These are phyloP conservation scores for Bathelium albidoporum DNA, from an alignment of 495 filamentous ascomycete genomes.

Conservation along the genomic window DNA sequence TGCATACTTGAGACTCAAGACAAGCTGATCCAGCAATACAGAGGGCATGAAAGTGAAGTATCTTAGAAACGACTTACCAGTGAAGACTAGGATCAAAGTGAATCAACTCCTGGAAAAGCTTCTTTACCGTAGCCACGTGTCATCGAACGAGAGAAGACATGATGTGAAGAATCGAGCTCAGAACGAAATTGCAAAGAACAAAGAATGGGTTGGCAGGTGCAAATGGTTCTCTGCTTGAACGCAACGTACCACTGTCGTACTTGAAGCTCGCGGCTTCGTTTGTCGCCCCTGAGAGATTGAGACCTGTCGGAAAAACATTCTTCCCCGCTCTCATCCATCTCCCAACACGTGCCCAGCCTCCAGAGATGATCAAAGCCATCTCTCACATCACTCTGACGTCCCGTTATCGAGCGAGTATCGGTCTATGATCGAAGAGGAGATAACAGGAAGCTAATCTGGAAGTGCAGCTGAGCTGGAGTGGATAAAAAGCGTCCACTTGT, in stretches of 20 bases:
- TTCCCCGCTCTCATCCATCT: not conserved
- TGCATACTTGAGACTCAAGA: not conserved
- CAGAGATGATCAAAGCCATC: slow-evolving; percentile 1
- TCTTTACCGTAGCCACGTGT: not conserved
- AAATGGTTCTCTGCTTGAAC: not conserved
- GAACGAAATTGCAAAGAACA: not conserved
- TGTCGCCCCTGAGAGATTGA: not conserved
- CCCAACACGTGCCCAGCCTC: not conserved
- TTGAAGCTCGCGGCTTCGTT: not conserved
- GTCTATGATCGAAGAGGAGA: not conserved
- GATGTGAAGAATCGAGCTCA: not conserved
- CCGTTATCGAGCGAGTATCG: not conserved
- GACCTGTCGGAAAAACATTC: not conserved
- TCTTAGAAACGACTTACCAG: not conserved
- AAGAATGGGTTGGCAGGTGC: not conserved
- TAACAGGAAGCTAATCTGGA: not conserved
- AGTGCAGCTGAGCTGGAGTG: not conserved
- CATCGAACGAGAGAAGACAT: not conserved
- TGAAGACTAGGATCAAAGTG: not conserved
- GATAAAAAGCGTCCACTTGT: not conserved
- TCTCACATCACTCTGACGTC: not conserved
- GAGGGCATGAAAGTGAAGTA: not conserved
- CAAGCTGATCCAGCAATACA: not conserved
- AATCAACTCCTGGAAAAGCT: not conserved
- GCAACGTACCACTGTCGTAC: not conserved